These are phyloP conservation scores for Rhynchospora tenuis DNA, from an alignment of 176 grass and related monocot genomes.

Conservation along the genomic window DNA sequence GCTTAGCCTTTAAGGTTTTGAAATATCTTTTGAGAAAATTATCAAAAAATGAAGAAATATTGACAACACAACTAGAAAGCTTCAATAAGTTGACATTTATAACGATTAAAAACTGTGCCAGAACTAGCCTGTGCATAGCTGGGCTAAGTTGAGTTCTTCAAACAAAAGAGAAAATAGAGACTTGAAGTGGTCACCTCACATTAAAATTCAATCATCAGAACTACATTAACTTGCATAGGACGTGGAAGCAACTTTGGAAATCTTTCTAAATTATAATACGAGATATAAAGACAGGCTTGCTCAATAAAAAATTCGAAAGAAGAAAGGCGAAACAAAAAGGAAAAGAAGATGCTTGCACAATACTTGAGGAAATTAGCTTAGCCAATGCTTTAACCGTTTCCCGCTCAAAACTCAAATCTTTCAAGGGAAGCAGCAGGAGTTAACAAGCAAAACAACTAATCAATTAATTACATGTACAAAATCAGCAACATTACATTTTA, in stretches of 20 bases:
- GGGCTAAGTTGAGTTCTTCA: background rate
- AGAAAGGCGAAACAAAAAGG: background rate
- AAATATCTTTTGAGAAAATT: background rate
- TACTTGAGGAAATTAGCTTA: background rate
- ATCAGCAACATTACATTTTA: slow-evolving; percentile 10
- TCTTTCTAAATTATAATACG: background rate
- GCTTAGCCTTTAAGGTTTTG: background rate
- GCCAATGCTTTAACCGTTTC: background rate
- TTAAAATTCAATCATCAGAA: slow-evolving; percentile 20
- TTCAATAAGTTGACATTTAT: slow-evolving; percentile 3
- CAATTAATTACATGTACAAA: slow-evolving; percentile 27
- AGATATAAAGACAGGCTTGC: background rate
- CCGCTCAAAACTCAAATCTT: slow-evolving; percentile 17
- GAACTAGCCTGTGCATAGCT: background rate
- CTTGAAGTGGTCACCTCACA: slow-evolving; percentile 5
- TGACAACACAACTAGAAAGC: background rate
- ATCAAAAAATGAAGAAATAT: background rate
- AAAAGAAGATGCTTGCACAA: slow-evolving; percentile 11
- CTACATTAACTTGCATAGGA: background rate
- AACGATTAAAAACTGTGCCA: background rate
- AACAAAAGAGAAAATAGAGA: background rate
- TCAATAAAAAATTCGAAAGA: background rate
- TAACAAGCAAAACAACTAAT: slow-evolving; percentile 13
- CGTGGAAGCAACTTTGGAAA: slow-evolving; percentile 12
- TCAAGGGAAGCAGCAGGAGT: background rate